Percentiles rank a stretch among this genome's conserved stretches.
Evolutionary conservation across 1,139 yeast genomes (phyloP).

Genomic region (Candida frijolesensis): DNA sequence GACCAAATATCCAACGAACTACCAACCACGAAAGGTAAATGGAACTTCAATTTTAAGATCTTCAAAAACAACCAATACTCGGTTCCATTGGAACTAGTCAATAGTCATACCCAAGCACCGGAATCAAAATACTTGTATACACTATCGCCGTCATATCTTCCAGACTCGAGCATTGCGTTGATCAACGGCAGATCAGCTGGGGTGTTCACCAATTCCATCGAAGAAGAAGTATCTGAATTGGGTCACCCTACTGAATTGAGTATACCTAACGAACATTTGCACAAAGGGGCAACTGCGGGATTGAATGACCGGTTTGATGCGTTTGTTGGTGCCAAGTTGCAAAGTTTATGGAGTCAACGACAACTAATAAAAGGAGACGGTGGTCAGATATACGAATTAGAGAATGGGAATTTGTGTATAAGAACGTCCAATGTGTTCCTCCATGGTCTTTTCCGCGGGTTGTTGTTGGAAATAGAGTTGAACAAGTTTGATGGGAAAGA

Average conservation of each 20-base stretch:
- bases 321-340: conserved; percentile 57
- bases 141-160: conserved; percentile 55
- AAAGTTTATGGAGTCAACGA: conserved; percentile 70
- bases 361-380: conserved; percentile 82
- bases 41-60: conserved; percentile 67
- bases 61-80: conserved; percentile 63
- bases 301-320: conserved; percentile 52
- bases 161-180: conserved; percentile 53
- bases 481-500: conserved; percentile 20
- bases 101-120: conserved; percentile 30
- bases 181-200: conserved; percentile 51
- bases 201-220: conserved; percentile 42
- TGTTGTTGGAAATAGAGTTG: conserved; percentile 59
- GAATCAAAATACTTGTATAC: conserved; percentile 58
- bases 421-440: conserved; percentile 71
- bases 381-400: conserved; percentile 60
- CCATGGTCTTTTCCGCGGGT: conserved; percentile 75
- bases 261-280: conserved; percentile 43
- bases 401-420: conserved; percentile 47
- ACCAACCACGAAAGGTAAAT: conserved; percentile 59
- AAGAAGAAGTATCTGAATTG: conserved; percentile 36
- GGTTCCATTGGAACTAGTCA: conserved; percentile 41
- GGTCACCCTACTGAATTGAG: conserved; percentile 21
- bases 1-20: conserved; percentile 67
- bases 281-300: conserved; percentile 50